These are phyloP conservation scores for Volvox africanus DNA, from an alignment of 139 green algal species.

Conservation along the genomic window DNA sequence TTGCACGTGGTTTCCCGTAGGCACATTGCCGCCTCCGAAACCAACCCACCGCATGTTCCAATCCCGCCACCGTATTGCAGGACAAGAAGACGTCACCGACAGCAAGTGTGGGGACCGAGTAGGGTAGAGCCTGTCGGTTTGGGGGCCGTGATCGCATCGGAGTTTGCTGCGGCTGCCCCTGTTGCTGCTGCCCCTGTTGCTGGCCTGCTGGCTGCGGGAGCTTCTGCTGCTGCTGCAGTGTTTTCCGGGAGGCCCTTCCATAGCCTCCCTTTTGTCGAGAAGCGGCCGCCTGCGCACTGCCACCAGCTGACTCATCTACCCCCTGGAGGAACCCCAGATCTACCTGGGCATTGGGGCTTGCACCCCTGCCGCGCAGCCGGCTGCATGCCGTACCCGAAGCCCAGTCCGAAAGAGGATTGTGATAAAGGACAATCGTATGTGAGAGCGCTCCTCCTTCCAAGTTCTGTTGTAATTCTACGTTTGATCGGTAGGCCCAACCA, in stretches of 20 bases:
- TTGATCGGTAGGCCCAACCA: not conserved
- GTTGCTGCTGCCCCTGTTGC: not conserved
- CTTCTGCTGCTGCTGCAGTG: not conserved
- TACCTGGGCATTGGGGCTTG: too few relatives aligned
- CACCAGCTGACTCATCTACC: not conserved
- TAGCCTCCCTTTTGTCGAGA: not conserved
- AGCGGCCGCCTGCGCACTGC: not conserved
- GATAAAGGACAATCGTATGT: not conserved
- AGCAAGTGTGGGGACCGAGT: conserved; percentile 10
- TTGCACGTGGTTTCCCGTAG: not conserved
- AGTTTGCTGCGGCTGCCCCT: not conserved
- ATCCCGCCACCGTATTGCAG: conserved; percentile 35
- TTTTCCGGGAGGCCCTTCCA: not conserved
- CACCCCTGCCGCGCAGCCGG: not conserved
- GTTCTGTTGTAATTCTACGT: not conserved
- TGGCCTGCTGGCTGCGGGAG: not conserved
- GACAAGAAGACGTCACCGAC: conserved; percentile 39
- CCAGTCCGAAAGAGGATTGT: not conserved
- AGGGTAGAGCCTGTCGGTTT: not conserved
- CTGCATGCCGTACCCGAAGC: not conserved
- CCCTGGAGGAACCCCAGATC: not conserved
- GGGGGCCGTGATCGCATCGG: not conserved
- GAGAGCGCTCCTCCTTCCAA: too few relatives aligned
- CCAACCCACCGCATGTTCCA: conserved; percentile 24
- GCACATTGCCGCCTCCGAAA: not conserved